Evolutionary conservation across 345 rosid genomes (phyloP), one percentile per base, ranked within the genome.

Genomic region (Camelina hispida): DNA sequence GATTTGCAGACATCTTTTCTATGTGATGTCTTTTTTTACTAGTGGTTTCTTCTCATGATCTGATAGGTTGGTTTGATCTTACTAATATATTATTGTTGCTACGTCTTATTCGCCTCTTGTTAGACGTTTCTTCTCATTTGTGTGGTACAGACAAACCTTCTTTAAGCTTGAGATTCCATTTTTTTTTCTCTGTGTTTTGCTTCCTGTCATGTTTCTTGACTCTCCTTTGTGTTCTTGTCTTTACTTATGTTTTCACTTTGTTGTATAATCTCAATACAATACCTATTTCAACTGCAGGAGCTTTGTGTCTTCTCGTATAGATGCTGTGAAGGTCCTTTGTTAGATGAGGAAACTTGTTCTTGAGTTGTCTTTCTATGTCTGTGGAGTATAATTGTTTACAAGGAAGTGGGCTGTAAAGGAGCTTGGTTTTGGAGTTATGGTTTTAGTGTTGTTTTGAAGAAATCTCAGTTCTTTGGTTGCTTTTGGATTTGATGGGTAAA

Each of bases 401-500:
- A 55, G 25, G 25, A 28, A n/a, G 11, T 7, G 12, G 12, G 65
- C 13, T 40, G 13, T 46, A 46, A 3, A 47, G 44, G 51, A 57
- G 42, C 25, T 48, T 46, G 42, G 14, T 38, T 16, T 7, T 55
- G 60, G 44, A 63, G 66, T 9, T 22, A 76, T 76, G 71, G 60
- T 35, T 56, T 56, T 35, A 62, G 35, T 35, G 32, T 43, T 69
- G 15, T 53, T 40, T 51, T 69, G 71, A 63, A 63, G 52, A 56
- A 5, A 20, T 7, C 18, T 62, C 50, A 20, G 30, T n/a, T 75
- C 34, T 66, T 43, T 67, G 65, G 35, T 75, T 72, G 44, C 42
- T 68, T 48, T 50, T 22, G 37, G 70, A 35, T 69, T 55, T 71
- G 72, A 77, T 77, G 80, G 80, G 76, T 65, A 77, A 77, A 65